Evolutionary conservation across 495 filamentous ascomycete species (phyloP).

Genomic region (Podospora pseudopauciseta): DNA sequence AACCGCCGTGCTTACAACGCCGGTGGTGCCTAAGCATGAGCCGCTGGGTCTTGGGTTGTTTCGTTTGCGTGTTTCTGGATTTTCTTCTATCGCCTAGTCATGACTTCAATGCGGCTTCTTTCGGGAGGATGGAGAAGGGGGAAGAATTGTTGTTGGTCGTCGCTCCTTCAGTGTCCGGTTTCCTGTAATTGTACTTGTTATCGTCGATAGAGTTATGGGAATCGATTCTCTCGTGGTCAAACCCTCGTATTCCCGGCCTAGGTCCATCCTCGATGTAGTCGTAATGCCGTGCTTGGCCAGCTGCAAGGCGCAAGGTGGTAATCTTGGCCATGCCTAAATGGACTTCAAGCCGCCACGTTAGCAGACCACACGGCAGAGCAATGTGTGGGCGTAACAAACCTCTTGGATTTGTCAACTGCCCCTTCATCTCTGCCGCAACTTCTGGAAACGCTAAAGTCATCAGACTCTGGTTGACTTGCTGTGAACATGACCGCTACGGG

Average conservation of each 20-base stretch:
- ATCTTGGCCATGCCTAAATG: not conserved
- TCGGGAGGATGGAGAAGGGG: not conserved
- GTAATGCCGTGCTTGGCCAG: not conserved
- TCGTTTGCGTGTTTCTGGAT: not conserved
- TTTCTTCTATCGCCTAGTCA: not conserved
- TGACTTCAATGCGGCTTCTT: not conserved
- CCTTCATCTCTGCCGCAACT: not conserved
- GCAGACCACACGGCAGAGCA: not conserved
- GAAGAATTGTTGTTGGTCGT: not conserved
- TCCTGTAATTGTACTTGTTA: not conserved
- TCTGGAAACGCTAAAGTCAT: not conserved
- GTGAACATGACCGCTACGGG: not conserved
- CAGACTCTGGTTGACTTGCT: not conserved
- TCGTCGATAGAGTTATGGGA: not conserved
- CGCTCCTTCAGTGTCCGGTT: not conserved
- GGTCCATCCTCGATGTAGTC: not conserved
- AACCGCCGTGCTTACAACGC: conserved; percentile 21
- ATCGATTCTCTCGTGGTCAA: not conserved
- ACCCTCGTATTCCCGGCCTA: not conserved
- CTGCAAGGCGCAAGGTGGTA: not conserved
- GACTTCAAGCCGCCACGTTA: not conserved
- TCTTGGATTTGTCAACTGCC: not conserved
- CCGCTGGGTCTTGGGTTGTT: not conserved
- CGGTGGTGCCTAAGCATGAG: not conserved
- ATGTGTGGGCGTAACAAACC: not conserved